Percentiles rank a stretch among this genome's conserved stretches.
Evolutionary conservation across 2,329 filamentous ascomycete genomes (phyloP).

Genomic region (Cladobotryum mycophilum): DNA sequence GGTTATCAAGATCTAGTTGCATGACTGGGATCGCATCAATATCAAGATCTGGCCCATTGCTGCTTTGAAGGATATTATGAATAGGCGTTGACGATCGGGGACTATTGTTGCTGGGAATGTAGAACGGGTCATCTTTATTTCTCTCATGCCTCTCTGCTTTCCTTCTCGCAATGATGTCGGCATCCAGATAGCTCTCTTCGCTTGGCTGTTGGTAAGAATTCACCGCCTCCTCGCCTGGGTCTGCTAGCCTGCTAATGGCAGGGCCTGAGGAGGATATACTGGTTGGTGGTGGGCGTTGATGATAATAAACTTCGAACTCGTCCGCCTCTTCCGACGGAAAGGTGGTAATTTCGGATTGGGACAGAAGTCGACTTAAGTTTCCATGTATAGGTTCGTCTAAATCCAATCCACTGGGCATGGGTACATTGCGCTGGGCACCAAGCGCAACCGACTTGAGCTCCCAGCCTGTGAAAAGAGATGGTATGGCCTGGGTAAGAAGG

Average conservation of each 20-base stretch:
- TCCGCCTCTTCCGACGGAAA: conserved; percentile 50
- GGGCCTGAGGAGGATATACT: conserved; percentile 46
- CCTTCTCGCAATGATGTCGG: conserved; percentile 66
- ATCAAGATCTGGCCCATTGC: conserved; percentile 74
- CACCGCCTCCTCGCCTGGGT: conserved; percentile 42
- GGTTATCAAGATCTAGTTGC: conserved; percentile 70
- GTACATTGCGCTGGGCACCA: conserved; percentile 80
- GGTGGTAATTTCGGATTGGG: conserved; percentile 45
- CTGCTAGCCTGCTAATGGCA: conserved; percentile 47
- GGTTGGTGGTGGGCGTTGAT: conserved; percentile 46
- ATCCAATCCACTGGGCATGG: conserved; percentile 67
- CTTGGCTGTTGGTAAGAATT: conserved; percentile 54
- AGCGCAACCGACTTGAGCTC: conserved; percentile 87
- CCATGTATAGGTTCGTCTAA: conserved; percentile 77
- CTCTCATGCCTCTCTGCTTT: conserved; percentile 73
- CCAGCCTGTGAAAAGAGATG: conserved; percentile 76
- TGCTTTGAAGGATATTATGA: conserved; percentile 65
- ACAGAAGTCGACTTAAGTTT: conserved; percentile 62
- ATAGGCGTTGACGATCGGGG: conserved; percentile 68
- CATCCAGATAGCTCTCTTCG: conserved; percentile 62
- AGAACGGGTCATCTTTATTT: conserved; percentile 91
- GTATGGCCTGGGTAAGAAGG: conserved; percentile 84
- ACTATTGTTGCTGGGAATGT: conserved; percentile 59
- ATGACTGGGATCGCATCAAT: conserved; percentile 96
- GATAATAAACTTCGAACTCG: conserved; percentile 63